phyloP scores from a whole-genome alignment of 345 rosid genomes.

The Melastoma malabathricum region DNA sequence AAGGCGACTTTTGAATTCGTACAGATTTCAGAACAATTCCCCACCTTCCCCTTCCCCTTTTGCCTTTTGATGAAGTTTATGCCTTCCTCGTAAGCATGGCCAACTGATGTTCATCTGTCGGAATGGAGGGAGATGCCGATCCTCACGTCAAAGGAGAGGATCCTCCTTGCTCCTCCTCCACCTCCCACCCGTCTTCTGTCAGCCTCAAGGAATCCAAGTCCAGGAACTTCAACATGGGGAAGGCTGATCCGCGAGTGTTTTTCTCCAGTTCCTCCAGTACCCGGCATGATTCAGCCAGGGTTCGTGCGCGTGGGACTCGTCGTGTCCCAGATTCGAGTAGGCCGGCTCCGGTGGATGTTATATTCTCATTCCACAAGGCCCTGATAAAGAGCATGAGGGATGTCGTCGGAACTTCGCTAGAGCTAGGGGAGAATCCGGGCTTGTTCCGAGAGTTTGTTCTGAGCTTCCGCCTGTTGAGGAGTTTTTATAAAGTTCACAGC shows the following conservation, averaged over 20 bases:
- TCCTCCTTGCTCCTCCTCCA: background rate
- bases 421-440: constrained; percentile 28
- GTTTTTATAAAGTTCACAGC: constrained; percentile 47
- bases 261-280: constrained; percentile 21
- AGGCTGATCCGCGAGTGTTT: constrained; percentile 23
- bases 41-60: too few relatives aligned
- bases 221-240: constrained; percentile 31
- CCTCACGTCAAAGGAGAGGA: too few relatives aligned
- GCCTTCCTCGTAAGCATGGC: too few relatives aligned
- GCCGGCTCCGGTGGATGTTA: constrained; percentile 50
- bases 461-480: constrained; percentile 38
- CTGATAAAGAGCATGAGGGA: constrained; percentile 56
- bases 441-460: constrained; percentile 44
- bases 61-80: too few relatives aligned
- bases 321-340: constrained; percentile 14
- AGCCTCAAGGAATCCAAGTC: constrained; percentile 6
- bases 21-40: too few relatives aligned
- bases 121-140: too few relatives aligned
- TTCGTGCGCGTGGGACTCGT: constrained; percentile 23
- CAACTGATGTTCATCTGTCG: too few relatives aligned
- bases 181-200: background rate
- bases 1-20: too few relatives aligned
- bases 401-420: constrained; percentile 47
- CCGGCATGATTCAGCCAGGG: constrained; percentile 10
- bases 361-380: constrained; percentile 79